Evolutionary conservation across 768 basidiomycete genomes (phyloP).

Genomic region (Krasilnikovozyma curviuscula): DNA sequence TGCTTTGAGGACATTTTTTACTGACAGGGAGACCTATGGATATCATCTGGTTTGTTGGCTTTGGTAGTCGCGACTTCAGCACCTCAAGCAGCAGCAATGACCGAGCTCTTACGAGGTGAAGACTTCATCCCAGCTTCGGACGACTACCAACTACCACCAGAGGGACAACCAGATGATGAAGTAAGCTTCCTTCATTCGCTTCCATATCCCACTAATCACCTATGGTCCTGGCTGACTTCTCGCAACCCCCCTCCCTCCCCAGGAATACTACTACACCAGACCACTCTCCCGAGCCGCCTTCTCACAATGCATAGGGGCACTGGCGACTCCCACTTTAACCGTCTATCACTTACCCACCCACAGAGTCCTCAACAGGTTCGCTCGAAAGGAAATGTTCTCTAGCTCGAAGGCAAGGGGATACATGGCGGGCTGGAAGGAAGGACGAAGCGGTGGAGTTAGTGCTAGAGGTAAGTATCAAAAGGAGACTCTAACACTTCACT

Average conservation of each 20-base stretch:
- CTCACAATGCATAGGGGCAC: constrained; percentile 4
- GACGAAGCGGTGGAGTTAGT: neutral
- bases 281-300: constrained; percentile 8
- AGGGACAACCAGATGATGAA: constrained; percentile 2
- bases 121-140: constrained; percentile 7
- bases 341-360: constrained; percentile 10
- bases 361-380: constrained; percentile 1
- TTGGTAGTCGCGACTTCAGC: neutral
- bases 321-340: constrained; percentile 8
- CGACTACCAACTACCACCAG: constrained; percentile 5
- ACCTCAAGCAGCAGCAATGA: constrained; percentile 6
- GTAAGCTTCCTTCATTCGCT: neutral
- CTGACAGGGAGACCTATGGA: no score
- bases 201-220: neutral
- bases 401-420: neutral
- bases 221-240: neutral
- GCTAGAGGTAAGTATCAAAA: neutral
- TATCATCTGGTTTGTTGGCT: no score
- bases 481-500: neutral
- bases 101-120: constrained; percentile 9
- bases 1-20: no score
- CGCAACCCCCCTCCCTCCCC: neutral
- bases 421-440: constrained; percentile 5
- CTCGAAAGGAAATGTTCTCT: neutral
- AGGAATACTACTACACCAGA: constrained; percentile 12